These are phyloP conservation scores for Leptodontidium sp. DNA, from an alignment of 2,329 filamentous ascomycete genomes.

Conservation along the genomic window DNA sequence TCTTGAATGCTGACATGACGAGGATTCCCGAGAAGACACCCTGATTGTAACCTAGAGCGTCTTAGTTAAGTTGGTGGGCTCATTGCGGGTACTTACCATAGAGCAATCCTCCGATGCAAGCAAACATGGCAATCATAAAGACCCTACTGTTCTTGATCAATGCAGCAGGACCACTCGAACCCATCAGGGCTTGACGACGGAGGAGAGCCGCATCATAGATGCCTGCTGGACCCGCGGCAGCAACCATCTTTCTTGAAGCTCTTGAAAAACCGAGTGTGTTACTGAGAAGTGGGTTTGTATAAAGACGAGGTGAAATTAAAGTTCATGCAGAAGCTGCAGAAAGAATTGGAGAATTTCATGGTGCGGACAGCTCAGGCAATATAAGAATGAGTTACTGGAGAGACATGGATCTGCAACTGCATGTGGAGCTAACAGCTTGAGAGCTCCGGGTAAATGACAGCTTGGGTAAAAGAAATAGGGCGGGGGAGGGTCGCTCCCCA, in stretches of 20 bases:
- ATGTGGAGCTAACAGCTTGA: constrained; percentile 22
- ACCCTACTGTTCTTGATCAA: constrained; percentile 68
- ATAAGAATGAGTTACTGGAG: constrained; percentile 13
- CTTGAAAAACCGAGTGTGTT: not conserved
- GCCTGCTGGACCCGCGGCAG: constrained; percentile 45
- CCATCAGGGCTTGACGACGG: constrained; percentile 62
- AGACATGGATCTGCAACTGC: constrained; percentile 1
- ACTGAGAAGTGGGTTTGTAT: not conserved
- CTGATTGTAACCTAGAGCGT: constrained; percentile 68
- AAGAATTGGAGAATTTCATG: constrained; percentile 18
- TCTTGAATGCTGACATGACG: constrained; percentile 62
- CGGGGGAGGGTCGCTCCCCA: constrained; percentile 17
- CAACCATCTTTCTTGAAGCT: constrained; percentile 36
- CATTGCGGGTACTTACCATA: constrained; percentile 45
- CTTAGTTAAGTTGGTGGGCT: constrained; percentile 60
- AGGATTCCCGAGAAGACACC: constrained; percentile 79
- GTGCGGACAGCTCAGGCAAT: constrained; percentile 24
- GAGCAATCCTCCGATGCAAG: constrained; percentile 67
- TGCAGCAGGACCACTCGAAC: constrained; percentile 58
- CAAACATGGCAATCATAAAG: constrained; percentile 67
- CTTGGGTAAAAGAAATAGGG: constrained; percentile 24
- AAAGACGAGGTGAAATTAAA: not conserved
- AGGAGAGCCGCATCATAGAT: constrained; percentile 61
- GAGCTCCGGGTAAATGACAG: constrained; percentile 38
- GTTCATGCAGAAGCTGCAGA: constrained; percentile 13